Evolutionary conservation across 345 rosid species (phyloP), one percentile per base, ranked within the genome.

Genomic region (Dovyalis caffra): DNA sequence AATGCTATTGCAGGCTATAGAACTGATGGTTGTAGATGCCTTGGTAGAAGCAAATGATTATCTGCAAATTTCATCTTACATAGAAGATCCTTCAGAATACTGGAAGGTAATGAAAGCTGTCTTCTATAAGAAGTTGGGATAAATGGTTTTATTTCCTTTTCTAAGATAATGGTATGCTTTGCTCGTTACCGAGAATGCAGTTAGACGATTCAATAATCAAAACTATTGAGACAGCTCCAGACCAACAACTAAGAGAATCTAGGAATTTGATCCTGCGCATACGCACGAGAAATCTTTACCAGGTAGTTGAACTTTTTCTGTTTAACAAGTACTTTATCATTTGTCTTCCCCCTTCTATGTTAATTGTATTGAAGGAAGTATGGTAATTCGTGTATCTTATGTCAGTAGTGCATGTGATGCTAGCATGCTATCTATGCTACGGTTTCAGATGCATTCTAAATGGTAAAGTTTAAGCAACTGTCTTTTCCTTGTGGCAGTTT

Each of bases 1-100:
- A 38, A 77, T 38, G 28, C 70, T 31, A 23, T 76, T 84, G 77
- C 88, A 95, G 99, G 99, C 97, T 35, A 80, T 89, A 74, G 97
- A 91, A 85, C 95, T 90, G 73, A 95, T 95, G 99, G 57, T 91
- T 60, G 95, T 87, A 68, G 99, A 95, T 88, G 97, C 97, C 34
- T 75, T 95, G 86, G 80, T 90, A 81, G 84, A 89, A 81, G 95
- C 97, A 74, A 85, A 95, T 75, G 80, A 74, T 78, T 84, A 76
- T 81, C 74, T 95, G 74, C 87, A 81, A 78, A 86, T 95, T 71
- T 84, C 97, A 53, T 80, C 92, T 47, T 67, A 72, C 85, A 78
- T 92, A 86, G 74, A 84, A 51, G 92, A 95, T 75, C 95, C 99
- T 69, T 73, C 88, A 78, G 86, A 89, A 84, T 92, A 90, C 84